phyloP scores from a whole-genome alignment of 768 basidiomycete genomes.

The Mrakia gelida region DNA sequence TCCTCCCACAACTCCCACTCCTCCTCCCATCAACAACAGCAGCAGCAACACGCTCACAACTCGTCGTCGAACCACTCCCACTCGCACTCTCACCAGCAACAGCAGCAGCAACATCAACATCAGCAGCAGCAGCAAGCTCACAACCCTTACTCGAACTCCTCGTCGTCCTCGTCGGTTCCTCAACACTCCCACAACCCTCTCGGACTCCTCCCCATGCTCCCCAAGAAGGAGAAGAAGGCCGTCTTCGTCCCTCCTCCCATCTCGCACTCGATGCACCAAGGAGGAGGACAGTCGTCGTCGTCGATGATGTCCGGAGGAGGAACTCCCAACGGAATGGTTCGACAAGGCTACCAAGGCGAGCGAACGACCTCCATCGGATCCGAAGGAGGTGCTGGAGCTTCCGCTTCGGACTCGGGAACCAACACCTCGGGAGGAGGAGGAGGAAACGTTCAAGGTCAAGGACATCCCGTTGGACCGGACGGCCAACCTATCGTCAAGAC shows the following conservation, averaged over 20 bases:
- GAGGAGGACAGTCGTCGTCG: background rate
- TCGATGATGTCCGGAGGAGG: background rate
- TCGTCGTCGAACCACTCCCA: background rate
- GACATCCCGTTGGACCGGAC: background rate
- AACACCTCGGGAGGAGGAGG: background rate
- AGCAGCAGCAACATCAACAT: background rate
- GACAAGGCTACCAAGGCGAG: background rate
- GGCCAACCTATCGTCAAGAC: background rate
- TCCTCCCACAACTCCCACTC: background rate
- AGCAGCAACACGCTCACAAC: background rate
- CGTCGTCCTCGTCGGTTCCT: background rate
- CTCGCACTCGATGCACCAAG: background rate
- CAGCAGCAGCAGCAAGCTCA: background rate
- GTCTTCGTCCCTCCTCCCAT: background rate
- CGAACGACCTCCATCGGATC: background rate
- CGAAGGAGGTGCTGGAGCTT: background rate
- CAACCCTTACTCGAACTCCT: background rate
- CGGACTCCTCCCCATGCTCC: background rate
- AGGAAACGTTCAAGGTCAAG: background rate
- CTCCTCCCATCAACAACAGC: no score
- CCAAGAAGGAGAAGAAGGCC: slow-evolving; percentile 1
- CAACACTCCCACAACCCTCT: background rate
- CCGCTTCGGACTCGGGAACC: background rate
- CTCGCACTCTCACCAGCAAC: no score
- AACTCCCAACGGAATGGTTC: background rate